Evolutionary conservation across 1,284 basidiomycete genomes (phyloP), one percentile per base, ranked within the genome.

Genomic region (Entoloma clypeatum): DNA sequence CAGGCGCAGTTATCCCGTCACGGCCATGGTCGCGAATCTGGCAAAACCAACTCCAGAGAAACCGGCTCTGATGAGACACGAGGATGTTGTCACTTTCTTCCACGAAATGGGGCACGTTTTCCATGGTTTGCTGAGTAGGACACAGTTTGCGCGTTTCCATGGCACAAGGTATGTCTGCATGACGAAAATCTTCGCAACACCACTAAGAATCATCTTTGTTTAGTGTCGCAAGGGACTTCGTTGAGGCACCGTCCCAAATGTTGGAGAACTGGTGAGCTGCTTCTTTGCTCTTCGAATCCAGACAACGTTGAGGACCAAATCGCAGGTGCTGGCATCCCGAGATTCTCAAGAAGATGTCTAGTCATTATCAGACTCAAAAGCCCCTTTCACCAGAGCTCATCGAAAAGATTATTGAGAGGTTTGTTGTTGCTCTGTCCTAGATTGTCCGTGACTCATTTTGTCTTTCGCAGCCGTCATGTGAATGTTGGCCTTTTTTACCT

Each of bases 31-130:
- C 5, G 89, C 89, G 18, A 92, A 92, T 60, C 73, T 92, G 3
- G 85, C 89, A 2, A 92, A 92, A 58, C 74, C 85, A 2, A 88
- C 86, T 0, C 77, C 81, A 0, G 79, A 81, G 2, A 80, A 82
- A 46, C 87, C 88, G 1, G 89, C 89, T 9, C 67, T 92, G 18
- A 86, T 93, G 86, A 71, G 78, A 25, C 88, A 91, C 50, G 79
- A 83, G 49, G 85, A 88, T 48, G 84, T 86, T 2, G 84, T 84
- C 16, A 86, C 82, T 0, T 85, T 86, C 62, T 86, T 86, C 74
- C 82, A 86, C 52, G 83, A 86, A 60, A 84, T 90, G 79, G 90
- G 90, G 0, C 90, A 92, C 52, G 86, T 88, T 9, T 91, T 91
- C 74, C 90, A 92, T 57, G 84, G 82, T 1, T 62, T 92, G 36